Evolutionary conservation across 331 rosid genomes (phyloP).

Genomic region (Arachis monticola): DNA sequence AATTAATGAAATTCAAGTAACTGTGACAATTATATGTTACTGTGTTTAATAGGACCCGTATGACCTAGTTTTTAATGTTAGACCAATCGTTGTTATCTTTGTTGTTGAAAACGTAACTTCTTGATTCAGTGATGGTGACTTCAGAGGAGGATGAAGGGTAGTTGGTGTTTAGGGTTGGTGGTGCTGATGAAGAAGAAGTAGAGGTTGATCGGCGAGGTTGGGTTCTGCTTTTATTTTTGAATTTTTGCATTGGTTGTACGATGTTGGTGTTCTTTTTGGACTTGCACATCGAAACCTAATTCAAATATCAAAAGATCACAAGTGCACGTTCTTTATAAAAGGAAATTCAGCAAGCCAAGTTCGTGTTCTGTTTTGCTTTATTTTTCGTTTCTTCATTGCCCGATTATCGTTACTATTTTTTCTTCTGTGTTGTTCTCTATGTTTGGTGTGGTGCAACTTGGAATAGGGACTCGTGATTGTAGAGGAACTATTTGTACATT

Average conservation of each 20-base stretch:
- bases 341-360: too few relatives aligned
- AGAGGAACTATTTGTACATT: too few relatives aligned
- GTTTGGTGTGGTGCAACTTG: too few relatives aligned
- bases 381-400: too few relatives aligned
- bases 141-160: slow-evolving; percentile 40
- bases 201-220: neutral
- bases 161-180: slow-evolving; percentile 5
- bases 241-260: slow-evolving; percentile 21
- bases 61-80: neutral
- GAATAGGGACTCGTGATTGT: too few relatives aligned
- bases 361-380: too few relatives aligned
- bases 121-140: slow-evolving; percentile 46
- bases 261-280: slow-evolving; percentile 46
- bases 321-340: too few relatives aligned
- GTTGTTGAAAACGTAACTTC: slow-evolving; percentile 33
- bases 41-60: too few relatives aligned
- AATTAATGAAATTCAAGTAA: too few relatives aligned
- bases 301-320: neutral
- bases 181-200: neutral
- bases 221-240: neutral
- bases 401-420: too few relatives aligned
- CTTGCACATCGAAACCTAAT: slow-evolving; percentile 41
- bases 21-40: too few relatives aligned
- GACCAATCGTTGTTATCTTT: neutral
- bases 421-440: too few relatives aligned